Conservation (phyloP, 202 grass and related monocot genomes). For the Panicum hallii region DNA sequence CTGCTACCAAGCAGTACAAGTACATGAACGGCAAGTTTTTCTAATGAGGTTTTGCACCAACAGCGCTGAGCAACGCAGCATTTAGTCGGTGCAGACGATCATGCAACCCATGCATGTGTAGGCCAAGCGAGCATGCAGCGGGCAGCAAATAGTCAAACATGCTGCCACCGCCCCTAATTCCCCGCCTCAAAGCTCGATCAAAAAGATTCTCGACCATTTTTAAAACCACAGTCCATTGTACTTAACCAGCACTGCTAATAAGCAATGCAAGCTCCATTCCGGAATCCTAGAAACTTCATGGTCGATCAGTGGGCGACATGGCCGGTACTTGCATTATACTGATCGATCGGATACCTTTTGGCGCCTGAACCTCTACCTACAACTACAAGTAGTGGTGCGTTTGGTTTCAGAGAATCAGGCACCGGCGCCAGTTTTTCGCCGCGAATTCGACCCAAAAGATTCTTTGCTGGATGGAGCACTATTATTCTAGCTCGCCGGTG, state of each 20-base stretch:
- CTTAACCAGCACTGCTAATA: no score
- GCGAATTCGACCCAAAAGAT: constrained; percentile 45
- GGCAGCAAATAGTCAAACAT: constrained; percentile 60
- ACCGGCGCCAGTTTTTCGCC: constrained; percentile 32
- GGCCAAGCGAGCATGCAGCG: constrained; percentile 43
- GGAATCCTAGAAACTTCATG: constrained; percentile 59
- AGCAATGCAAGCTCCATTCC: neutral
- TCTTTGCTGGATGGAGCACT: neutral
- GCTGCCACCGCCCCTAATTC: constrained; percentile 57
- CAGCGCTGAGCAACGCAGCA: constrained; percentile 12
- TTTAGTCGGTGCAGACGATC: constrained; percentile 48
- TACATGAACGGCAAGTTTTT: neutral
- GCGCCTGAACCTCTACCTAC: neutral
- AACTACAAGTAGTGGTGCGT: neutral
- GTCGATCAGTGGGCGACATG: constrained; percentile 40
- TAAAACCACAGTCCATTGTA: constrained; percentile 32
- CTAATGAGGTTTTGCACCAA: constrained; percentile 33
- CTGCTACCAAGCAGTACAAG: neutral
- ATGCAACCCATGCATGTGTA: neutral
- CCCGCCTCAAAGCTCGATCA: constrained; percentile 51
- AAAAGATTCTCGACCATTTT: constrained; percentile 44
- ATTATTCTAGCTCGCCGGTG: constrained; percentile 48
- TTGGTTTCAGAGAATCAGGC: constrained; percentile 5
- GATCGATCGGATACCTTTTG: constrained; percentile 30
- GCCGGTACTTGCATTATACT: constrained; percentile 5